A percentile compares a stretch with the other conserved stretches of the same genome.
phyloP scores from a whole-genome alignment of 768 basidiomycete genomes.

The Psilocybe subaeruginosa region DNA sequence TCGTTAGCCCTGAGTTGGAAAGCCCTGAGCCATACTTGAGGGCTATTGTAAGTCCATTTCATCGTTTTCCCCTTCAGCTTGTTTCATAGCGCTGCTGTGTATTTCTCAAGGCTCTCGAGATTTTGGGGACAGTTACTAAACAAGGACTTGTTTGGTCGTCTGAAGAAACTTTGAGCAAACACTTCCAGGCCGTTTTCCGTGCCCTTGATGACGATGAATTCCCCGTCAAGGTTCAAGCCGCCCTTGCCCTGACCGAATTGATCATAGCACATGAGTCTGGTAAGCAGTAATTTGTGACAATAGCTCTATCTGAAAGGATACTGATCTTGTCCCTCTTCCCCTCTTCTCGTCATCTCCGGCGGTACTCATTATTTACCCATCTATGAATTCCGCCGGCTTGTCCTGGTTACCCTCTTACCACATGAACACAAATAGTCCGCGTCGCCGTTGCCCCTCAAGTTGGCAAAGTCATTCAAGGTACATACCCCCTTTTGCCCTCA shows the following conservation, averaged over 20 bases:
- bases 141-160: conserved; percentile 70
- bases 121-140: conserved; percentile 76
- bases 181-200: conserved; percentile 67
- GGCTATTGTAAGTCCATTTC: conserved; percentile 62
- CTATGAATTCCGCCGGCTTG: neutral
- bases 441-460: conserved; percentile 73
- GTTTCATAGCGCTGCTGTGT: neutral
- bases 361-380: neutral
- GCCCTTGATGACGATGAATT: conserved; percentile 78
- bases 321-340: neutral
- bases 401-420: conserved; percentile 2
- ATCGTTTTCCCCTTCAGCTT: conserved; percentile 6
- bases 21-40: conserved; percentile 73
- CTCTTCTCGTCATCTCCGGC: neutral
- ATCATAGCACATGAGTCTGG: conserved; percentile 65
- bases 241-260: conserved; percentile 79
- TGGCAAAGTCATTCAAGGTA: conserved; percentile 87
- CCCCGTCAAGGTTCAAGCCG: conserved; percentile 85
- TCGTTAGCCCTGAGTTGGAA: conserved; percentile 75
- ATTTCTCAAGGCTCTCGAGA: conserved; percentile 68
- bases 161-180: conserved; percentile 69
- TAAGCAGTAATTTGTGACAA: conserved; percentile 29
- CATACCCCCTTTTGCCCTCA: conserved; percentile 10
- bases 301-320: neutral
- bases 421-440: conserved; percentile 50